Base-by-base conservation (phyloP, 495 filamentous ascomycete species). In the Melanomma pulvis-pyrius region DNA sequence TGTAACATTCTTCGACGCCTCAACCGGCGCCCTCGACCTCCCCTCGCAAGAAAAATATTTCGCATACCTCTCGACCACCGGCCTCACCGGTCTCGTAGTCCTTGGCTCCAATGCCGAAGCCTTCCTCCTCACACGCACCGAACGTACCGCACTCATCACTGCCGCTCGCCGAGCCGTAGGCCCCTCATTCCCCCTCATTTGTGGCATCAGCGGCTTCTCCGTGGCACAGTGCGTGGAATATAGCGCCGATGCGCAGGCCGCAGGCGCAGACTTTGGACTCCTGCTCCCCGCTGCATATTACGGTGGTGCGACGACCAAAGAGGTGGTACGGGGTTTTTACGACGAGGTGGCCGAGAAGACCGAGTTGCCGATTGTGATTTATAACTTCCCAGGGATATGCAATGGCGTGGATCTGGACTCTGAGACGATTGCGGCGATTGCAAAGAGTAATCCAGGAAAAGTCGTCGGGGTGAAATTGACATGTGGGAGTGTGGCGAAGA, bases 341-440 rank as follows among this genome's bases (percentile, higher is more conserved):
- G 77, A 74, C 22, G 83, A 88, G 25, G 80, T 91, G 0, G 85
- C 84, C 4, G 67, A 62, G 12, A 73, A 79, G 52, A 75, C 72
- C 7, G 75, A 82, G 7, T 71, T 90, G 12, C 87, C 86, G 0
- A 80, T 90, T 41, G 80, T 91, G 6, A 69, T 90, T 6, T 90
- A 90, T 72, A 90, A 90, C 68, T 90, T 90, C 77, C 87, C 87
- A 0, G 86, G 80, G 1, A 86, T 89, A 12, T 88, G 86, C 74
- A 90, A 90, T 61, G 88, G 88, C 9, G 79, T 91, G 0, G 88
- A 91, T 63, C 70, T 90, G 30, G 85, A 88, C 67, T 88, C 84
- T 1, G 85, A 85, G 28, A 80, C 79, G 0, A 87, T 91, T 26
- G 72, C 82, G 0, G 70, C 70, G 1, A 79, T 91, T 19, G 85